Conservation (phyloP, 2,329 filamentous ascomycete genomes). For the Arthrinium phaeospermum region DNA sequence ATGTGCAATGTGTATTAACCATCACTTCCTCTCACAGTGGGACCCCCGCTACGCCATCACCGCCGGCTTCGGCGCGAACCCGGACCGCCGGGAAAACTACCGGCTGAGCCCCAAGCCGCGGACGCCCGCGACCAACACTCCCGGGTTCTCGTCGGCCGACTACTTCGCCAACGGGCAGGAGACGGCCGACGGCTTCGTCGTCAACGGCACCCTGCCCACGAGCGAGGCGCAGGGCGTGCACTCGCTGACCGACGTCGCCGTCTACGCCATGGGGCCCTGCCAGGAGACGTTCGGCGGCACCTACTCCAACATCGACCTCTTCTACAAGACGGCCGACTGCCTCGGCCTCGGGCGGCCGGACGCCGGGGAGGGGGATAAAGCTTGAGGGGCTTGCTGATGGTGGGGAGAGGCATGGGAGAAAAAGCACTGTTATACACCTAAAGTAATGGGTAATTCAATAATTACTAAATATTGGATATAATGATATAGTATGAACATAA, state of each 20-base stretch:
- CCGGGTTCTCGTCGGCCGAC: constrained; percentile 56
- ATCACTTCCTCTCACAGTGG: constrained; percentile 45
- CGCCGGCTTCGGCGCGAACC: constrained; percentile 71
- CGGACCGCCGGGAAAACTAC: constrained; percentile 80
- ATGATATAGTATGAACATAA: neutral
- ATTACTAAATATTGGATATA: neutral
- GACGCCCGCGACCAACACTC: constrained; percentile 60
- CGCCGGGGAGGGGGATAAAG: neutral
- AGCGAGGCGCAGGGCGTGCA: constrained; percentile 72
- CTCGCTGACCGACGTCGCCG: constrained; percentile 77
- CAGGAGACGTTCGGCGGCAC: constrained; percentile 77
- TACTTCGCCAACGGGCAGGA: constrained; percentile 74
- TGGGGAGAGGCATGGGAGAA: neutral
- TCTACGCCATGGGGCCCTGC: constrained; percentile 81
- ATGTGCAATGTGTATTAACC: no score
- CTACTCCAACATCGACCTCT: constrained; percentile 74
- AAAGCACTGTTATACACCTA: neutral
- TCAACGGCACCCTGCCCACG: constrained; percentile 77
- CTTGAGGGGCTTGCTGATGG: neutral
- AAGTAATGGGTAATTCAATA: neutral
- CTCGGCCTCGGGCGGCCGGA: constrained; percentile 57
- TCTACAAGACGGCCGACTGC: constrained; percentile 75
- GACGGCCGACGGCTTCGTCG: constrained; percentile 67
- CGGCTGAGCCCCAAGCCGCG: constrained; percentile 71
- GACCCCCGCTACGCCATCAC: constrained; percentile 83